A percentile compares a stretch with the other conserved stretches of the same genome.
phyloP scores from a whole-genome alignment of 495 filamentous ascomycete species.

The Aspergillus conjunctus region DNA sequence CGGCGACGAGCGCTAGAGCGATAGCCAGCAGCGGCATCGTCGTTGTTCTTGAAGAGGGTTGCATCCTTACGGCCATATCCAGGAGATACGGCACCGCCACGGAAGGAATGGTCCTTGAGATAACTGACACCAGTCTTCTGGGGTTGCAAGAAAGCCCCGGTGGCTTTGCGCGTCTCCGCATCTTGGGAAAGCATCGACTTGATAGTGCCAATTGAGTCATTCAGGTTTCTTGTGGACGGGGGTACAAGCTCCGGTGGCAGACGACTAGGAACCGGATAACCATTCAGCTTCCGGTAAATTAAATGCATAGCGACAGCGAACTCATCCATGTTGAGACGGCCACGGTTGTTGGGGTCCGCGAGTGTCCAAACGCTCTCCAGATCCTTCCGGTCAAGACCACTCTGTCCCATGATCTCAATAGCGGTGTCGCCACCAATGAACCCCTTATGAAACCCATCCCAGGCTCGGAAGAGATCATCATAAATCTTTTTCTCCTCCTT shows the following conservation, averaged over 20 bases:
- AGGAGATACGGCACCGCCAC: slow-evolving; percentile 49
- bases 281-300: slow-evolving; percentile 95
- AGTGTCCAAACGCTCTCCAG: slow-evolving; percentile 95
- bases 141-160: slow-evolving; percentile 82
- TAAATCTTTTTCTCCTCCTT: slow-evolving; percentile 99
- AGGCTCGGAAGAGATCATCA: slow-evolving; percentile 91
- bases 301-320: slow-evolving; percentile 99
- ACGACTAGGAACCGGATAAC: slow-evolving; percentile 89
- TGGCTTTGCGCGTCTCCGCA: slow-evolving; percentile 79
- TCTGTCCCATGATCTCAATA: slow-evolving; percentile 97
- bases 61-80: slow-evolving; percentile 76
- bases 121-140: slow-evolving; percentile 98
- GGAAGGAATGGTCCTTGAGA: slow-evolving; percentile 93
- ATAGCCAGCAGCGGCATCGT: slow-evolving; percentile 83
- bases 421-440: slow-evolving; percentile 91
- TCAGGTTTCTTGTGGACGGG: slow-evolving; percentile 92
- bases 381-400: slow-evolving; percentile 85
- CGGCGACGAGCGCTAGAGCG: slow-evolving; percentile 91
- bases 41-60: slow-evolving; percentile 95
- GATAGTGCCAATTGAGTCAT: slow-evolving; percentile 87
- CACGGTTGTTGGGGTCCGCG: slow-evolving; percentile 89
- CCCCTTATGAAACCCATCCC: slow-evolving; percentile 94
- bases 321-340: slow-evolving; percentile 93
- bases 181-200: slow-evolving; percentile 91
- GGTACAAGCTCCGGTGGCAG: slow-evolving; percentile 93